These are phyloP conservation scores for Erodium trifolium DNA, from an alignment of 441 rosid species.

Conservation along the genomic window DNA sequence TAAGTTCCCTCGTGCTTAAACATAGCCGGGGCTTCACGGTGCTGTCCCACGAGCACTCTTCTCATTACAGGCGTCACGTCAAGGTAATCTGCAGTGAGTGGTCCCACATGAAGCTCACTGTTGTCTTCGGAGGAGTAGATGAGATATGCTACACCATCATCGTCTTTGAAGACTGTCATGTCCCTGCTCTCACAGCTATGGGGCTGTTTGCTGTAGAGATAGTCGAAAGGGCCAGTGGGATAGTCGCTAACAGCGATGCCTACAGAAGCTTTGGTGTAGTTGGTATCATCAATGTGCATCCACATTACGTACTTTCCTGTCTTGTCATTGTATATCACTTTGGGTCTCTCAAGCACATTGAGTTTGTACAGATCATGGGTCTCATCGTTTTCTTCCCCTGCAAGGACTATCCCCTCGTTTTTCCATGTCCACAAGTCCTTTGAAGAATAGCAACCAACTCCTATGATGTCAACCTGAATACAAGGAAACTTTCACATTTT, in stretches of 20 bases:
- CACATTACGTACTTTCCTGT: constrained; percentile 84
- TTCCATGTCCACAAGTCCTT: constrained; percentile 87
- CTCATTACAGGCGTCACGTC: constrained; percentile 47
- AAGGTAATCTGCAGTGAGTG: constrained; percentile 60
- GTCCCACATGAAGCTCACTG: constrained; percentile 83
- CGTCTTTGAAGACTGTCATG: constrained; percentile 87
- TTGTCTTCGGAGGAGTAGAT: constrained; percentile 83
- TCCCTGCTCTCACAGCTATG: constrained; percentile 83
- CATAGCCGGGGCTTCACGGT: constrained; percentile 83
- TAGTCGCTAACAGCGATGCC: constrained; percentile 66
- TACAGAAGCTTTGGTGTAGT: constrained; percentile 86
- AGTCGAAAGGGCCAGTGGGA: constrained; percentile 76
- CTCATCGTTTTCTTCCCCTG: constrained; percentile 60
- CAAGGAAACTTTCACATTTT: constrained; percentile 9
- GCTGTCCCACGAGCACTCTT: constrained; percentile 60
- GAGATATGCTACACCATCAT: constrained; percentile 63
- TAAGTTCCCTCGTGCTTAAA: constrained; percentile 68
- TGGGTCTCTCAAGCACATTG: constrained; percentile 89
- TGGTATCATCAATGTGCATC: constrained; percentile 91
- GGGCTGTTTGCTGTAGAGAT: constrained; percentile 68
- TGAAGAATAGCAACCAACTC: constrained; percentile 93
- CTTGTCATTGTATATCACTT: constrained; percentile 67
- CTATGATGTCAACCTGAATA: constrained; percentile 81
- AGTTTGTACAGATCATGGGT: constrained; percentile 73
- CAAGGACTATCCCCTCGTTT: constrained; percentile 72